Evolutionary conservation across 2,329 filamentous ascomycete species (phyloP).

Genomic region (Penicillium sp.): DNA sequence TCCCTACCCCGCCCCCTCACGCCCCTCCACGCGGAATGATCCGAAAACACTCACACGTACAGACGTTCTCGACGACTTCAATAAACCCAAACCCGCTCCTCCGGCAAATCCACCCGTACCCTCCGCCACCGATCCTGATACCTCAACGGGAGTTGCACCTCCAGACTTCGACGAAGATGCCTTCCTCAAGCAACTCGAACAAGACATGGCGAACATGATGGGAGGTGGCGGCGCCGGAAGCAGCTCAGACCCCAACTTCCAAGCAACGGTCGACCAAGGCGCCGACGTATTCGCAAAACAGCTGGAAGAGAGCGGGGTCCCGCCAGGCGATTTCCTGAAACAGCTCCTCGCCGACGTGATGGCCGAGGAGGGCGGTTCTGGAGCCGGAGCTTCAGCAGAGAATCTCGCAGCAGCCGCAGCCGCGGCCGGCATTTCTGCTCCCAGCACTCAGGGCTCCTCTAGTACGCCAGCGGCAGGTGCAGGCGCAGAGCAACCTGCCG

Average conservation of each 20-base stretch:
- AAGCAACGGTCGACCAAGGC: conserved; percentile 30
- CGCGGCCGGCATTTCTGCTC: conserved; percentile 1
- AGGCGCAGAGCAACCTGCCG: conserved; percentile 48
- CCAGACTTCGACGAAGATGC: conserved; percentile 41
- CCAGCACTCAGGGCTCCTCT: neutral
- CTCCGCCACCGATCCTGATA: conserved; percentile 16
- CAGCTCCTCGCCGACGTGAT: conserved; percentile 37
- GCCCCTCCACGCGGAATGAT: neutral
- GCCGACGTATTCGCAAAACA: conserved; percentile 37
- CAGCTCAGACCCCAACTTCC: conserved; percentile 21
- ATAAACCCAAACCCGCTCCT: conserved; percentile 51
- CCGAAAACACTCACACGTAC: conserved; percentile 11
- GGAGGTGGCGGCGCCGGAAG: conserved; percentile 37
- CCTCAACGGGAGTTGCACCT: conserved; percentile 12
- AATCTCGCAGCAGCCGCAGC: conserved; percentile 24
- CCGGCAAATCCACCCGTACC: conserved; percentile 10
- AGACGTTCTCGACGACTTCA: conserved; percentile 92
- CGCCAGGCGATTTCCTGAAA: conserved; percentile 36
- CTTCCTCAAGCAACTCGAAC: conserved; percentile 82
- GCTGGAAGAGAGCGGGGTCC: conserved; percentile 34
- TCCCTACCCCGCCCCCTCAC: neutral
- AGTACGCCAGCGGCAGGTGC: neutral
- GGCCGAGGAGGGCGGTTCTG: conserved; percentile 24
- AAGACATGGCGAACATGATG: conserved; percentile 81
- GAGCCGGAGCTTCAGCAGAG: conserved; percentile 9